Percentiles rank a stretch among this genome's conserved stretches.
These are phyloP conservation scores for Eucalyptus rudis DNA, from an alignment of 345 rosid species.

Conservation along the genomic window DNA sequence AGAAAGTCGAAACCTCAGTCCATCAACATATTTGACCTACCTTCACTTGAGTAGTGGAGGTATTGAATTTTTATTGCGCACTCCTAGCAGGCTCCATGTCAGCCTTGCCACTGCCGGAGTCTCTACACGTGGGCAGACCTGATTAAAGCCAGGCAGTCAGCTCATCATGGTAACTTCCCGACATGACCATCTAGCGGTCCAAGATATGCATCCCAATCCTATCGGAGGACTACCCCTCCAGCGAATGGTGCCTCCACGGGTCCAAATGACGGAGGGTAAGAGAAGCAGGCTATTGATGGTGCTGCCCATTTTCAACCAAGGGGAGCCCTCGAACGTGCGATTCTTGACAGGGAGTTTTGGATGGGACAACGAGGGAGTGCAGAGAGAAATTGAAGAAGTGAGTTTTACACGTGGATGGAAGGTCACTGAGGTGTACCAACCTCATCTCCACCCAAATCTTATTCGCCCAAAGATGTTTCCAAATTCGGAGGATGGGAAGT, in stretches of 20 bases:
- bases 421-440: background rate
- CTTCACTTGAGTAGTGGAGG: no score
- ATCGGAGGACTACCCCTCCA: background rate
- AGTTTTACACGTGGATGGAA: background rate
- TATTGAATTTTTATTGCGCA: no score
- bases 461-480: no score
- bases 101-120: background rate
- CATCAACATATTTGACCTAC: no score
- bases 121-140: background rate
- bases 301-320: background rate
- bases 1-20: no score
- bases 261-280: background rate
- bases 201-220: background rate
- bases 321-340: background rate
- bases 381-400: background rate
- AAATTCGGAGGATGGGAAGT: no score
- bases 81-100: background rate
- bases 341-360: background rate
- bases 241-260: background rate
- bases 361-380: background rate
- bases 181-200: background rate
- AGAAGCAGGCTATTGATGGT: background rate
- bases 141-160: background rate
- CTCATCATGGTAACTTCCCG: background rate
- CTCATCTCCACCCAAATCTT: background rate